A percentile compares a stretch with the other conserved stretches of the same genome.
phyloP scores from a whole-genome alignment of 805 yeast species.

The Wickerhamomyces bisporus region DNA sequence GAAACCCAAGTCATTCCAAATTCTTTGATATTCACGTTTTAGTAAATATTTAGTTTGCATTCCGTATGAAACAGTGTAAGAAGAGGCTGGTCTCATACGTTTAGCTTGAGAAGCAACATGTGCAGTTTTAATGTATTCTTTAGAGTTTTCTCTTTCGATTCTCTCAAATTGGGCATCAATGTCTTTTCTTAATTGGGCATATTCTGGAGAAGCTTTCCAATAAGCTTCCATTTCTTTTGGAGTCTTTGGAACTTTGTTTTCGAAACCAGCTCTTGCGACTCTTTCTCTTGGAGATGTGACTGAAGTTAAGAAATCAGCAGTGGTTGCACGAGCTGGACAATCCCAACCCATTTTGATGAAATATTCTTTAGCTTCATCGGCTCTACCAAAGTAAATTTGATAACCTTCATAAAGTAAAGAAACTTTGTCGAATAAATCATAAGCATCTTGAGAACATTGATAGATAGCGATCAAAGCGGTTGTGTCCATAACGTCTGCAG shows the following conservation, averaged over 20 bases:
- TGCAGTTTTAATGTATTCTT: constrained; percentile 30
- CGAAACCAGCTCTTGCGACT: constrained; percentile 33
- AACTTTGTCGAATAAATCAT: constrained; percentile 46
- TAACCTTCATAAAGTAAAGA: constrained; percentile 46
- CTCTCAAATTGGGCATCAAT: constrained; percentile 32
- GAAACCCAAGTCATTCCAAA: constrained; percentile 41
- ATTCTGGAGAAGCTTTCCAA: constrained; percentile 41
- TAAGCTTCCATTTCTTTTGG: constrained; percentile 41
- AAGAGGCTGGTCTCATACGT: constrained; percentile 37
- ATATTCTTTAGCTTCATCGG: constrained; percentile 37
- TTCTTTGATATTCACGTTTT: constrained; percentile 41
- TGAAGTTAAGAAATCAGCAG: constrained; percentile 51
- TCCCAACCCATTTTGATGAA: constrained; percentile 47
- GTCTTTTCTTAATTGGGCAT: constrained; percentile 31
- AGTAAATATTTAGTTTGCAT: constrained; percentile 45
- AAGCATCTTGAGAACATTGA: constrained; percentile 47
- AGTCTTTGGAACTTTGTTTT: constrained; percentile 44
- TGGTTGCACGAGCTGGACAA: constrained; percentile 49
- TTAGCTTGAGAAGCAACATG: constrained; percentile 46
- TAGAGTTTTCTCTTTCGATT: constrained; percentile 6
- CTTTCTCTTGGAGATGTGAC: constrained; percentile 49
- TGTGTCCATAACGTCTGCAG: constrained; percentile 40
- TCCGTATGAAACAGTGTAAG: constrained; percentile 44
- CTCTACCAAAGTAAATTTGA: constrained; percentile 45
- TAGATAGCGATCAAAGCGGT: constrained; percentile 55